phyloP scores from a whole-genome alignment of 257 asterid species.

The Nicotiana benthamiana region DNA sequence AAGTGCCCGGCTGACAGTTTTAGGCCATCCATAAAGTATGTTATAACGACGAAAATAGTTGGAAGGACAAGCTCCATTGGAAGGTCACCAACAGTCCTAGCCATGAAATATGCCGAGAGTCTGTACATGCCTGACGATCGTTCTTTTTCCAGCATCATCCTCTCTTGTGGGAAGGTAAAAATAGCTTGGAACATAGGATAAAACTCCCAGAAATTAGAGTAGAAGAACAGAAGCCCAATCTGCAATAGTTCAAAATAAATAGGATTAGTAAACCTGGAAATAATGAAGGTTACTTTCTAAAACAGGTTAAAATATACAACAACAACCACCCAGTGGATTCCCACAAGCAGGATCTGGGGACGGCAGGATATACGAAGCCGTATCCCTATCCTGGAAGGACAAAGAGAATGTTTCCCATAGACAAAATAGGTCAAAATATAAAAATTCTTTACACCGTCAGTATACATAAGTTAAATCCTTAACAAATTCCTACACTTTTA shows the following conservation, averaged over 20 bases:
- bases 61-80: conserved; percentile 88
- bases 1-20: conserved; percentile 31
- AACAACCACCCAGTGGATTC: too few species aligned
- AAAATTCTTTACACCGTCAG: too few species aligned
- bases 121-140: conserved; percentile 81
- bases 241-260: conserved; percentile 11
- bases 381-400: too few species aligned
- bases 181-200: conserved; percentile 64
- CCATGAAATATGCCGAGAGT: conserved; percentile 73
- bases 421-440: too few species aligned
- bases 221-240: conserved; percentile 65
- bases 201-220: conserved; percentile 72
- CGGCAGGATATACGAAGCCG: too few species aligned
- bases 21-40: conserved; percentile 79
- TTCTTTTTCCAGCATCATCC: conserved; percentile 57
- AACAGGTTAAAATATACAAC: too few species aligned
- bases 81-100: conserved; percentile 57
- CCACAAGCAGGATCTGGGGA: too few species aligned
- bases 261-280: background rate
- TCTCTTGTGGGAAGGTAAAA: conserved; percentile 71
- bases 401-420: too few species aligned
- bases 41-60: conserved; percentile 35
- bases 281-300: too few species aligned
- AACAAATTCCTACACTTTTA: background rate
- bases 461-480: background rate